Evolutionary conservation across 805 yeast genomes (phyloP).

Genomic region (Suhomyces tanzawaensis): DNA sequence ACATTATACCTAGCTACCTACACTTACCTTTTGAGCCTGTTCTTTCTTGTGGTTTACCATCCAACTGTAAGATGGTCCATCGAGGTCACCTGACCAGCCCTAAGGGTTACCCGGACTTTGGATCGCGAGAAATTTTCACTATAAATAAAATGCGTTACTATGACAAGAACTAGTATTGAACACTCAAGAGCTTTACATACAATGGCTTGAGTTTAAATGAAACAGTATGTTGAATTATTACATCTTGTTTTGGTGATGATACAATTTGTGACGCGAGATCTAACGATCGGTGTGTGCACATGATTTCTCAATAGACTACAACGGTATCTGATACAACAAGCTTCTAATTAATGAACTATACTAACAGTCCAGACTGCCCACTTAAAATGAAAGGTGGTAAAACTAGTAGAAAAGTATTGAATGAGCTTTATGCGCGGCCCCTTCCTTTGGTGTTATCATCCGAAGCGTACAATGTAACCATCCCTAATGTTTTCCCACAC

Average conservation of each 20-base stretch:
- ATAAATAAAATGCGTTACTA: too few relatives aligned
- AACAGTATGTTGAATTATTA: background rate
- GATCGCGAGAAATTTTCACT: too few relatives aligned
- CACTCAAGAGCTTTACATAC: too few relatives aligned
- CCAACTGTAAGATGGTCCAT: too few relatives aligned
- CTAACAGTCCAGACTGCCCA: background rate
- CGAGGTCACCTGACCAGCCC: constrained; percentile 1
- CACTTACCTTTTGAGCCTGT: too few relatives aligned
- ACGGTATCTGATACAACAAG: constrained; percentile 78
- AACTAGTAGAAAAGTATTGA: constrained; percentile 26
- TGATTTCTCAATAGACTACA: constrained; percentile 88
- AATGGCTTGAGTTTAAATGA: too few relatives aligned
- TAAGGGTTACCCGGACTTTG: constrained; percentile 6
- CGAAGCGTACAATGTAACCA: constrained; percentile 32
- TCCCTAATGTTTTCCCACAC: constrained; percentile 58
- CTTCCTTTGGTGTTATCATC: constrained; percentile 52
- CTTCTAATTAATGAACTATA: constrained; percentile 1
- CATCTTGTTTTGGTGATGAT: constrained; percentile 20
- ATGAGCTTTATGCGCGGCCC: constrained; percentile 43
- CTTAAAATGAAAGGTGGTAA: constrained; percentile 15
- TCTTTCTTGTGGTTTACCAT: too few relatives aligned
- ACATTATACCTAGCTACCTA: background rate
- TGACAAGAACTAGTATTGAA: too few relatives aligned
- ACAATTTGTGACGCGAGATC: constrained; percentile 26
- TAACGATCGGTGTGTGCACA: constrained; percentile 59